These are phyloP conservation scores for Laburnicola sp. DNA, from an alignment of 2,329 filamentous ascomycete species.

Conservation along the genomic window DNA sequence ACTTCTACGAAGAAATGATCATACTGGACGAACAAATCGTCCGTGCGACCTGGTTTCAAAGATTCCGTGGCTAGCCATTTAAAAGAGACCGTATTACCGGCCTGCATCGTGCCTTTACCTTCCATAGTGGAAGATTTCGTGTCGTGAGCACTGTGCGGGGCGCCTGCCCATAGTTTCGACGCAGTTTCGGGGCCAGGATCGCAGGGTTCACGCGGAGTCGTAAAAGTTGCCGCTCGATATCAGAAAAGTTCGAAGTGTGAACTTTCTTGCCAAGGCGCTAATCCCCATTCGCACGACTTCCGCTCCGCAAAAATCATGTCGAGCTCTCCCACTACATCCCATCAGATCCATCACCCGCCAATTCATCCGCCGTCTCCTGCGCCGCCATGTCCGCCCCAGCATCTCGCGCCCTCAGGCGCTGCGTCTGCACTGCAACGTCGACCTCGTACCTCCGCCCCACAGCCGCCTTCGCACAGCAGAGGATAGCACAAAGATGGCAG, in stretches of 20 bases:
- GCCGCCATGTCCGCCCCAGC: constrained; percentile 50
- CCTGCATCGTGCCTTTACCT: constrained; percentile 15
- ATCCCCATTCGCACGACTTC: constrained; percentile 20
- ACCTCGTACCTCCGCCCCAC: constrained; percentile 34
- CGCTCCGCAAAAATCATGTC: constrained; percentile 35
- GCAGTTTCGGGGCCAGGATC: constrained; percentile 12
- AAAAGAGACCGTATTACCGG: constrained; percentile 34
- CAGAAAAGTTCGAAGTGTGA: constrained; percentile 25
- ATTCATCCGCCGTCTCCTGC: constrained; percentile 14
- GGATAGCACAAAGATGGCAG: constrained; percentile 74
- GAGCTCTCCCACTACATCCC: constrained; percentile 16
- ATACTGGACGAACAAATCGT: constrained; percentile 73
- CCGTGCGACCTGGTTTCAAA: constrained; percentile 70
- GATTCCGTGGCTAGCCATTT: constrained; percentile 33
- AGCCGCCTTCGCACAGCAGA: constrained; percentile 41
- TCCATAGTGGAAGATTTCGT: constrained; percentile 22
- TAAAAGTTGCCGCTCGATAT: constrained; percentile 20
- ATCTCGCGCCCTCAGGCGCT: constrained; percentile 50
- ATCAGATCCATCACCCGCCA: constrained; percentile 19
- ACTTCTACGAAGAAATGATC: constrained; percentile 78
- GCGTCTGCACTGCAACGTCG: constrained; percentile 43
- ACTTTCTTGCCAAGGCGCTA: constrained; percentile 30
- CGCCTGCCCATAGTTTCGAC: constrained; percentile 44
- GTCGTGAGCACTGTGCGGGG: constrained; percentile 23
- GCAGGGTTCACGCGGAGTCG: constrained; percentile 3